Evolutionary conservation across 345 rosid species (phyloP).

Genomic region (Cochlearia excelsa): DNA sequence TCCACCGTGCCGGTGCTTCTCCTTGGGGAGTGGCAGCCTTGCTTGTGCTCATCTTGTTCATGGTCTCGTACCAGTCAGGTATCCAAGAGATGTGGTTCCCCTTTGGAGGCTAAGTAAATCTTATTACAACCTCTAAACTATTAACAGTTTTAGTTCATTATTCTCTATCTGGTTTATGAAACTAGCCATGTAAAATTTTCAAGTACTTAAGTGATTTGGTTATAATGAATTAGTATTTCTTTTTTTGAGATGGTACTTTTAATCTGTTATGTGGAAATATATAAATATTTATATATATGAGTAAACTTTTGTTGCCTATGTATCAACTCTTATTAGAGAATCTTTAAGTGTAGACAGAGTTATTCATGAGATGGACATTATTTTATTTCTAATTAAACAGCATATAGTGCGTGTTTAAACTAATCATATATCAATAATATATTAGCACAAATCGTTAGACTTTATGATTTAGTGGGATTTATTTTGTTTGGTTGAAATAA

Average conservation of each 20-base stretch:
- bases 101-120: conserved; percentile 33
- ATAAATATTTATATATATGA: neutral
- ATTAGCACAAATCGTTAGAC: too few relatives aligned
- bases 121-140: neutral
- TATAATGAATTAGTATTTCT: conserved; percentile 7
- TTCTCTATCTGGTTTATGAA: conserved; percentile 22
- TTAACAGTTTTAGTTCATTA: conserved; percentile 11
- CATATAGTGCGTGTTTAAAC: too few relatives aligned
- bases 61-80: conserved; percentile 55
- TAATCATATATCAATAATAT: too few relatives aligned
- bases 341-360: conserved; percentile 13
- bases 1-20: conserved; percentile 52
- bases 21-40: conserved; percentile 61
- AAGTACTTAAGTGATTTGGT: conserved; percentile 6
- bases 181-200: conserved; percentile 19
- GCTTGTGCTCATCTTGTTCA: conserved; percentile 48
- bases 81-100: conserved; percentile 65
- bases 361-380: too few relatives aligned
- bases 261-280: conserved; percentile 6
- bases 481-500: neutral
- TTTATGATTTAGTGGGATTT: neutral
- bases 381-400: too few relatives aligned
- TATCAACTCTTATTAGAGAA: conserved; percentile 1
- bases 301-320: conserved; percentile 1
- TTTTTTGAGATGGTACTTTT: neutral